Percentiles rank a stretch among this genome's conserved stretches.
Conservation (phyloP, 176 grass and related monocot species). For the Cocos nucifera region DNA sequence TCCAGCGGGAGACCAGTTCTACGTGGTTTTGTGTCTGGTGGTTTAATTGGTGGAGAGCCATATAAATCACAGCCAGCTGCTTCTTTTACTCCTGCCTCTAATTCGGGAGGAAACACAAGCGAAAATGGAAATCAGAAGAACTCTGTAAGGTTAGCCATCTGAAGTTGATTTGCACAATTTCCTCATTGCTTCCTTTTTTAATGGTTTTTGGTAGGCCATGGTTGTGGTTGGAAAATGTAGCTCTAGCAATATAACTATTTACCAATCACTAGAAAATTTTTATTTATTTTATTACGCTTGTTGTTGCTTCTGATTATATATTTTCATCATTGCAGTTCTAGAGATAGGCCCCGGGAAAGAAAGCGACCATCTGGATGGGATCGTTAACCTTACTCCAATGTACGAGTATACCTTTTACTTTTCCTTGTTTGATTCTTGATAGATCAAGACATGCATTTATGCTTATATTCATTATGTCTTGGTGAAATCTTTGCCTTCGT, state of each 20-base stretch:
- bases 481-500: too few relatives aligned
- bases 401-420: too few relatives aligned
- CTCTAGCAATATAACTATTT: too few relatives aligned
- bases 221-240: too few relatives aligned
- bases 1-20: slow-evolving; percentile 46
- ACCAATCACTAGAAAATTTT: background rate
- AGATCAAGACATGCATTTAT: too few relatives aligned
- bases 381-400: slow-evolving; percentile 31
- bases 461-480: too few relatives aligned
- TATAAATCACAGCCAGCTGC: slow-evolving; percentile 18
- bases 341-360: slow-evolving; percentile 60
- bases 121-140: slow-evolving; percentile 39
- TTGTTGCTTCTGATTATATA: slow-evolving; percentile 7
- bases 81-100: slow-evolving; percentile 32
- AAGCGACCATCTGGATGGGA: slow-evolving; percentile 87
- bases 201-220: background rate
- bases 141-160: slow-evolving; percentile 49
- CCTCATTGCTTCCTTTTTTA: background rate
- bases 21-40: slow-evolving; percentile 85
- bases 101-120: slow-evolving; percentile 25
- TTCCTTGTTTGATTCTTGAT: too few relatives aligned
- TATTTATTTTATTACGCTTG: slow-evolving; percentile 3
- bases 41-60: slow-evolving; percentile 61
- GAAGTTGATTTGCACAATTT: background rate
- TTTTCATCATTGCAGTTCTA: slow-evolving; percentile 55